Evolutionary conservation across 2,329 filamentous ascomycete species (phyloP).

Genomic region (Fusarium burgessii): DNA sequence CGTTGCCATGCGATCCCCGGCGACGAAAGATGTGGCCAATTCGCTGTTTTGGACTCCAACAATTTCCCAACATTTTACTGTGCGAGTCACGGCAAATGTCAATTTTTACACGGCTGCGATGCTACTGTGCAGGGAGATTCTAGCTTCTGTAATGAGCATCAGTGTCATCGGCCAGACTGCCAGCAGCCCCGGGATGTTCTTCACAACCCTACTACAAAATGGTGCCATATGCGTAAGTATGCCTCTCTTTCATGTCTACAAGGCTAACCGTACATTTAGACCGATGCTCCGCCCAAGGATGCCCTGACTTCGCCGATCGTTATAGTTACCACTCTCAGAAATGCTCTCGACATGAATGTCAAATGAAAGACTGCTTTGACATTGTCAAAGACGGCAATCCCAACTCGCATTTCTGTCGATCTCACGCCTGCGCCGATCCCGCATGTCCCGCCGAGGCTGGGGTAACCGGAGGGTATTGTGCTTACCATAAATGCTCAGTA

Average conservation of each 20-base stretch:
- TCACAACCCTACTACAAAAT: neutral
- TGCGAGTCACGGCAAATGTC: constrained; percentile 22
- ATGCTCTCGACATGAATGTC: constrained; percentile 13
- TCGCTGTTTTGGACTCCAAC: neutral
- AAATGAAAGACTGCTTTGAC: neutral
- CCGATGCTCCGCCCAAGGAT: constrained; percentile 15
- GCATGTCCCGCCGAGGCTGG: constrained; percentile 11
- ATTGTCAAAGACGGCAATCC: neutral
- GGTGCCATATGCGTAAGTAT: constrained; percentile 31
- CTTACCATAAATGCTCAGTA: neutral
- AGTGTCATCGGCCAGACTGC: constrained; percentile 21
- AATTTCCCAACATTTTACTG: constrained; percentile 13
- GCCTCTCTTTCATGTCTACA: accelerated
- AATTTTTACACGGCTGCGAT: constrained; percentile 15
- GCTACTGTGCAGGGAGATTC: neutral
- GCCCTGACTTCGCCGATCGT: neutral
- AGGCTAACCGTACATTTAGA: constrained; percentile 25
- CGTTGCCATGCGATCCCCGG: neutral
- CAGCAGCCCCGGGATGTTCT: constrained; percentile 5
- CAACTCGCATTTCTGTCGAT: constrained; percentile 15
- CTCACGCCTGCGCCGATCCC: constrained; percentile 21
- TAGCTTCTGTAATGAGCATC: constrained; percentile 26
- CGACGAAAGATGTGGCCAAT: neutral
- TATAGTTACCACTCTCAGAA: neutral
- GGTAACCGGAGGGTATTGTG: constrained; percentile 12